Base-by-base conservation (phyloP, 805 yeast species). In the Deakozyma indianensis region DNA sequence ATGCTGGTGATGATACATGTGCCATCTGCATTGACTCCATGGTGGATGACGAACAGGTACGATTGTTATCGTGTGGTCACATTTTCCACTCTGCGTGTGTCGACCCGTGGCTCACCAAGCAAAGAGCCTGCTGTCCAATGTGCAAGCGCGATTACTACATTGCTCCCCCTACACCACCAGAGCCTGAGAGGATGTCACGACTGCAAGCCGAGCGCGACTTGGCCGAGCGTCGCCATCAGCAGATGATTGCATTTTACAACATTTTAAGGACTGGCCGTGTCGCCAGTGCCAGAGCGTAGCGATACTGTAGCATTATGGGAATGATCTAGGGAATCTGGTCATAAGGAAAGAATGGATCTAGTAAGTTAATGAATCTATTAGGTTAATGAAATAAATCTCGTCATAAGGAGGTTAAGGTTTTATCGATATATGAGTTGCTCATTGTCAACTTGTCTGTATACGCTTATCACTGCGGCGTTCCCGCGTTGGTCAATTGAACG, bases 41-140 rank as follows among this genome's bases (percentile, higher is more conserved):
- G 47, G 82, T 76, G 50, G 72, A 73, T 44, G 77, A 71, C 9
- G 86, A 81, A 45, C 57, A 61, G 0, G 84, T 83, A 1, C 73
- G 92, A 46, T 85, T 85, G 0, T 67, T 83, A 40, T 64, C 80
- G 7, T 83, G 94, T 63, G 87, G 87, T 3, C 94, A 83, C 61
- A 87, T 81, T 1, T 83, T 78, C 70, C 94, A 83, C 56, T 68
- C 78, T n/a, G 80, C 71, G 14, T 83, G 94, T 60, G 69, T 83
- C 46, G 88, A 80, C 52, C 88, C 90, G 1, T 83, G 94, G 94
- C 63, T 83, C 41, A 77, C 74, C 2, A 73, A 74, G 50, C 67
- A 90, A 52, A 70, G 82, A 45, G 90, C 87, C 0, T 80, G 86
- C 55, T 83, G 94, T 58, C 92, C 94, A 4, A 77, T 80, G 69